phyloP scores from a whole-genome alignment of 2,329 filamentous ascomycete genomes.

The Coniochaeta sp. region DNA sequence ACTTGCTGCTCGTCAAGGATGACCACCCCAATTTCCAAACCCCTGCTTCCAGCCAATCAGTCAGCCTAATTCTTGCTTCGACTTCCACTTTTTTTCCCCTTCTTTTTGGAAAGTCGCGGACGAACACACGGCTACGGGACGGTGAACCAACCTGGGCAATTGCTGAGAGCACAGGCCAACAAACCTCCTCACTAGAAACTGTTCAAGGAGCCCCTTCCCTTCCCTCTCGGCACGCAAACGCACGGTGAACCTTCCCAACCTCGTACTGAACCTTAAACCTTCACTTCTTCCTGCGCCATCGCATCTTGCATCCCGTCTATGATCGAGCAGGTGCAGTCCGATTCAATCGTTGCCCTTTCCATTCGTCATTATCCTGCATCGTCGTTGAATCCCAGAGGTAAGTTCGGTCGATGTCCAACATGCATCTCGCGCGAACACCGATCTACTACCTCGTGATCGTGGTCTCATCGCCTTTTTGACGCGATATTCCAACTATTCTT shows the following conservation, averaged over 20 bases:
- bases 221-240: neutral
- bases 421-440: neutral
- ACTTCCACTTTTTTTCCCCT: neutral
- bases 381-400: neutral
- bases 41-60: slow-evolving; percentile 1
- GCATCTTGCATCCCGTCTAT: neutral
- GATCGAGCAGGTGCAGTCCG: neutral
- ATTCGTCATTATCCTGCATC: neutral
- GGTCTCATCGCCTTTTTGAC: neutral
- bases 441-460: neutral
- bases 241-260: neutral
- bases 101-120: neutral
- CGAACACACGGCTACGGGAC: neutral
- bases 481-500: neutral
- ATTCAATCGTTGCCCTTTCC: neutral
- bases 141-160: neutral
- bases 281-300: neutral
- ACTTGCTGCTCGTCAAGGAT: neutral
- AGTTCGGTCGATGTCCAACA: neutral
- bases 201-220: slow-evolving; percentile 1
- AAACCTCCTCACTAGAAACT: neutral
- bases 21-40: neutral
- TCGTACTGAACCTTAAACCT: neutral
- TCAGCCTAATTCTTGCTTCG: neutral
- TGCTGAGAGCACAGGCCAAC: slow-evolving; percentile 2